Evolutionary conservation across 1,284 basidiomycete genomes (phyloP), one percentile per base, ranked within the genome.

Genomic region (Leccinum fuscescens): DNA sequence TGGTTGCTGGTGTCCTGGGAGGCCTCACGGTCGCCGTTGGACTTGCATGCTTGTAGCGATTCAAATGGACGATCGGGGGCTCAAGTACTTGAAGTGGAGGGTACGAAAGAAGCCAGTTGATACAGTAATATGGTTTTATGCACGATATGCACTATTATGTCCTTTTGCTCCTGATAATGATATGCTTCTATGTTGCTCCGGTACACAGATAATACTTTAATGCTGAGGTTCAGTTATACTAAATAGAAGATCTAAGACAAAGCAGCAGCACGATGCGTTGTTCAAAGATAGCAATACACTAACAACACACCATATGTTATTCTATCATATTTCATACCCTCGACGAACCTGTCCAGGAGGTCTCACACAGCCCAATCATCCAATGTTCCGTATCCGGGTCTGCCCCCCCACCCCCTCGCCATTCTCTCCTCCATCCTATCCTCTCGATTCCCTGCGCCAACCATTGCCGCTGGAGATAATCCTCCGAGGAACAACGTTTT

Each of bases 361-460:
- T 12, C 22, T 62, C 65, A 87, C 39, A 85, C 71, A 48, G 79
- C 78, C 86, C 86, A 88, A 35, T 86, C 85, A 64, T 86, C 85
- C 54, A 83, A 66, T 33, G 74, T 75, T 42, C 81, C 80, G 65
- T 76, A 79, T 55, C 79, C 78, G 64, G 80, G 74, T 54, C 71
- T 76, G 58, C 76, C 74, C 54, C 79, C 79, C 79, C 81, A 82
- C 50, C 74, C 76, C 63, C 82, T 71, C 57, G 75, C 72, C 72
- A 79, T 74, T 65, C 82, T 75, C 64, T 83, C 82, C 62, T 83
- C 84, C 58, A 79, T 71, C 59, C 77, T 74, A 59, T 83, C 83
- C 59, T 83, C 82, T 48, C 79, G 66, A 65, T 72, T 62, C 65
- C 70, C 64, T 12, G 51, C 24, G 54, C 68, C 61, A 63, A 56